Conservation (phyloP, 2,329 filamentous ascomycete species). For the Monosporascus cannonballus region DNA sequence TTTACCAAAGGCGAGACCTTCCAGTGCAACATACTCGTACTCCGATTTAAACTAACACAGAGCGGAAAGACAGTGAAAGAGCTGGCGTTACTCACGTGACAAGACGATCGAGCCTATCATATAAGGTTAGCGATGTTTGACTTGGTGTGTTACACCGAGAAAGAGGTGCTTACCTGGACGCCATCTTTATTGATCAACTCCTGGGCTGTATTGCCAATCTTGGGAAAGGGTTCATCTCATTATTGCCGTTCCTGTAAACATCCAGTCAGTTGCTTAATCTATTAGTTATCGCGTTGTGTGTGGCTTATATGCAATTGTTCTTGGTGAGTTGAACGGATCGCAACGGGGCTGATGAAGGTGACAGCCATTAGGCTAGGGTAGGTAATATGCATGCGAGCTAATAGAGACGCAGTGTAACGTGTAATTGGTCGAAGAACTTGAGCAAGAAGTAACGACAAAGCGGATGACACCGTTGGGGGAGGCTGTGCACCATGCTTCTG, state of each 20-base stretch:
- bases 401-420: not conserved
- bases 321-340: not conserved
- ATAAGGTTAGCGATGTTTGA: constrained; percentile 26
- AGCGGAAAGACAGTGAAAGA: not conserved
- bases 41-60: not conserved
- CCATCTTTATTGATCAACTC: constrained; percentile 41
- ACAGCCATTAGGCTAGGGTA: not conserved
- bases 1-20: not conserved
- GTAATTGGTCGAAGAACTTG: not conserved
- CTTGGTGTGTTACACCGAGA: not conserved
- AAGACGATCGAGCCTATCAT: constrained; percentile 67
- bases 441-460: not conserved
- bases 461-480: not conserved
- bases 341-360: not conserved
- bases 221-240: constrained; percentile 20
- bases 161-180: constrained; percentile 42
- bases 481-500: not conserved
- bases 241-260: constrained; percentile 7
- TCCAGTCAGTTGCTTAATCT: not conserved
- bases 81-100: constrained; percentile 64
- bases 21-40: not conserved
- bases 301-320: not conserved
- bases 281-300: not conserved
- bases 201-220: constrained; percentile 21
- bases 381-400: not conserved